Evolutionary conservation across 1,139 yeast genomes (phyloP).

Genomic region (Trichomonascaceae sp.): DNA sequence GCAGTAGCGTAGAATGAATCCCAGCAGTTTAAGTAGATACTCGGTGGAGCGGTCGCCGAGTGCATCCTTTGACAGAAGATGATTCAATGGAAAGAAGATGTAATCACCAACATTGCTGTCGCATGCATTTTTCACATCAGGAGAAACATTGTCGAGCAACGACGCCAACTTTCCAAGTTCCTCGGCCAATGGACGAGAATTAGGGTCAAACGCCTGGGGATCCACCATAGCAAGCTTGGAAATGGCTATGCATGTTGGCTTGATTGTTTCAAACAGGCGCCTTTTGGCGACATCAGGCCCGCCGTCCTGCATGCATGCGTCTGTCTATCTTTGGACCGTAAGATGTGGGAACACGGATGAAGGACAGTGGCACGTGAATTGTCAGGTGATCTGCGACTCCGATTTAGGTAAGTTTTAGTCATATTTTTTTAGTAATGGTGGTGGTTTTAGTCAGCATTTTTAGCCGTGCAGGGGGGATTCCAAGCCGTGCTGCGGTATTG

Average conservation of each 20-base stretch:
- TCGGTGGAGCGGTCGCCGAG: conserved; percentile 35
- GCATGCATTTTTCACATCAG: conserved; percentile 6
- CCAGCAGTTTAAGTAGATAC: conserved; percentile 30
- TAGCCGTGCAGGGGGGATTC: too few species aligned
- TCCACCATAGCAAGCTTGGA: conserved; percentile 33
- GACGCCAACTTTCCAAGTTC: conserved; percentile 17
- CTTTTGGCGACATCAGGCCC: too few species aligned
- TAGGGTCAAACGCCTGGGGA: conserved; percentile 22
- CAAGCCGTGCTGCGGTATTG: too few species aligned
- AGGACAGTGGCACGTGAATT: too few species aligned
- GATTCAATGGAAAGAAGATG: conserved; percentile 46
- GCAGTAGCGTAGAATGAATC: conserved; percentile 30
- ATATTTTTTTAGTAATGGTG: too few species aligned
- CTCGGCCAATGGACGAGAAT: conserved; percentile 19
- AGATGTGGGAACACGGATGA: too few species aligned
- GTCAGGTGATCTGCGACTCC: too few species aligned
- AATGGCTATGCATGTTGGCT: conserved; percentile 27
- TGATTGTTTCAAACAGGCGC: conserved; percentile 5
- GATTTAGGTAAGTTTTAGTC: too few species aligned
- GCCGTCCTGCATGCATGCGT: too few species aligned
- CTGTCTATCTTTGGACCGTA: too few species aligned
- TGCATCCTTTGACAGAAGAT: conserved; percentile 31
- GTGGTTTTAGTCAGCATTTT: too few species aligned
- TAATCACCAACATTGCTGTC: conserved; percentile 39
- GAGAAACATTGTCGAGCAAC: conserved; percentile 7